phyloP scores from a whole-genome alignment of 306 rosid genomes.

The Quercus alba region DNA sequence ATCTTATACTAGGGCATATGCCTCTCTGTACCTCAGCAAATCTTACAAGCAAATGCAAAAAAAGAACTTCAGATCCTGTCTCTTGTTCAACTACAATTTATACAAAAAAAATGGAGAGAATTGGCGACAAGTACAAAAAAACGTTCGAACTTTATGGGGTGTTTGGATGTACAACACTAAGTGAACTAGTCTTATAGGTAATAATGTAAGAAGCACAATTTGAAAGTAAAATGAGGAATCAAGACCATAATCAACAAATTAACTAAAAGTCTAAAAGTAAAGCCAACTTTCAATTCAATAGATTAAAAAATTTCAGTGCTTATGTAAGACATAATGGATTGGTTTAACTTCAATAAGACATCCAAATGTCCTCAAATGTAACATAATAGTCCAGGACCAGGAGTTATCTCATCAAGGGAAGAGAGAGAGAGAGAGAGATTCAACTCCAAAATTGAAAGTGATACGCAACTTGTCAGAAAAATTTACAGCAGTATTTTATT shows the following conservation, averaged over 20 bases:
- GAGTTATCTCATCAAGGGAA: neutral
- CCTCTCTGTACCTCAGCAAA: neutral
- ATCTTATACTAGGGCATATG: neutral
- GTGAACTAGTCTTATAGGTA: neutral
- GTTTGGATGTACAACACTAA: neutral
- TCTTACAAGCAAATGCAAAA: neutral
- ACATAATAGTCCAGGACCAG: neutral
- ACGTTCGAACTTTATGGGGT: neutral
- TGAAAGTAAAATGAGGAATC: neutral
- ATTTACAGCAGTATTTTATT: neutral
- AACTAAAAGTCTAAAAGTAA: neutral
- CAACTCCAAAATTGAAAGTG: neutral
- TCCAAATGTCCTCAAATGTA: neutral
- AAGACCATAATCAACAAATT: neutral
- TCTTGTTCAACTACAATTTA: neutral
- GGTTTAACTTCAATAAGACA: neutral
- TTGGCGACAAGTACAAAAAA: neutral
- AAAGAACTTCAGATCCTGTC: neutral
- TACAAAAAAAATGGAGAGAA: constrained; percentile 4
- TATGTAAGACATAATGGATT: neutral
- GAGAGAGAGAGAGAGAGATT: neutral
- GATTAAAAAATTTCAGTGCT: neutral
- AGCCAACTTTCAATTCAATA: neutral
- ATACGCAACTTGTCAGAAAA: neutral
- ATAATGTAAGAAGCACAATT: neutral